Evolutionary conservation across 768 basidiomycete species (phyloP).

Genomic region (Mycena galopus): DNA sequence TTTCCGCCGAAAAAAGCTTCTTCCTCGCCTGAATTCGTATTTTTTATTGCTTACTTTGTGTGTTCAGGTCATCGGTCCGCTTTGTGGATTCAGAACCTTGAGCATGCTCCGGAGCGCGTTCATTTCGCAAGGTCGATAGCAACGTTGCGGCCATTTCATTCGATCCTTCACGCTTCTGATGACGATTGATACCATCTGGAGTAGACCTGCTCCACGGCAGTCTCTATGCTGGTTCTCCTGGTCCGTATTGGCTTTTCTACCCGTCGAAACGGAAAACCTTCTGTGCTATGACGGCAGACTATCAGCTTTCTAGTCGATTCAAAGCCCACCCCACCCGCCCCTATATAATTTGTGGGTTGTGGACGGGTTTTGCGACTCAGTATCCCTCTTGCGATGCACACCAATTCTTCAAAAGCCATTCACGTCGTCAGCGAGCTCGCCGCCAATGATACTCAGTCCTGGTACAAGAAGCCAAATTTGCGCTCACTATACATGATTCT

Average conservation of each 20-base stretch:
- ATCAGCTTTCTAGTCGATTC: neutral
- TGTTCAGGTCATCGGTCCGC: constrained; percentile 2
- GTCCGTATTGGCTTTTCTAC: neutral
- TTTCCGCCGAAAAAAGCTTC: no score
- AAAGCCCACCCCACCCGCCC: neutral
- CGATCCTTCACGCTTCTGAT: neutral
- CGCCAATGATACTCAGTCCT: neutral
- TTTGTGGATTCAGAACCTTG: constrained; percentile 1
- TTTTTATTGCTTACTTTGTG: neutral
- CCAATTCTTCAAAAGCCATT: neutral
- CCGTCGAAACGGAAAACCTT: neutral
- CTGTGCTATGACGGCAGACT: neutral
- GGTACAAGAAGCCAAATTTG: constrained; percentile 23
- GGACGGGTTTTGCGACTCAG: neutral
- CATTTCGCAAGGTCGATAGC: neutral
- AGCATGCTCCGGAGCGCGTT: constrained; percentile 2
- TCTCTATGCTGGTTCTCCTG: neutral
- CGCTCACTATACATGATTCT: constrained; percentile 18
- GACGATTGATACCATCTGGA: neutral
- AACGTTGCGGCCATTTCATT: neutral
- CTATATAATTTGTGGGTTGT: constrained; percentile 1
- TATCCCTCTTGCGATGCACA: neutral
- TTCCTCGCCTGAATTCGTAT: no score
- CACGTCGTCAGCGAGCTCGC: constrained; percentile 15
- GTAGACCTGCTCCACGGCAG: neutral